Base-by-base conservation (phyloP, 2,329 filamentous ascomycete species). In the Fusarium ambrosium region DNA sequence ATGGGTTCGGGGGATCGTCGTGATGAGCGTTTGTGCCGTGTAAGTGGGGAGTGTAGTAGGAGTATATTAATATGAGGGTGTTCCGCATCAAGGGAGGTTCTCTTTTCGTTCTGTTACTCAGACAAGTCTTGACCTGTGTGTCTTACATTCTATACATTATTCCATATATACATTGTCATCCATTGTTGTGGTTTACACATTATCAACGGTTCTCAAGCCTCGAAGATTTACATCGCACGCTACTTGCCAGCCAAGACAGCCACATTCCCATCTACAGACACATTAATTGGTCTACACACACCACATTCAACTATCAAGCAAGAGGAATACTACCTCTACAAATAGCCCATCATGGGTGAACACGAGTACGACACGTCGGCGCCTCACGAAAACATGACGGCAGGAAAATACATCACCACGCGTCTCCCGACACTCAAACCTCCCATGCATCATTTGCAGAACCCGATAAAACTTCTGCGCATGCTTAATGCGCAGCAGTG, bases 401-500 rank as follows among this genome's bases (percentile, higher is more conserved):
- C 78, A 2, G 77, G 84, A 27, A 78, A 81, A 53, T 91, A 91
- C 79, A 59, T 87, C 16, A 77, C 79, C 6, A 89, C 90, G 70
- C 88, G 90, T 64, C 71, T 92, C 75, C 84, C 85, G 13, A 85
- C 87, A 18, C 85, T 92, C 63, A 90, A 88, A 80, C 90, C 90
- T 41, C 88, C 88, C 2, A 88, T 91, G 85, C 80, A 84, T 53
- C 86, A 86, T 62, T 81, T 88, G 29, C 85, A 86, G 59, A 92
- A 90, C 73, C 89, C 89, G 0, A 82, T 89, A 70, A 83, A 79
- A 32, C 79, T 89, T 27, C 43, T 91, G 18, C 81, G 83, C 34
- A 87, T 87, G 84, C 81, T 90, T 64, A 87, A 81, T 66, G 79
- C 81, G 36, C 85, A 84, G 41, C 87, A 90, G 53, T 90, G 89